These are phyloP conservation scores for Populus hybrid DNA, from an alignment of 441 rosid genomes.

Conservation along the genomic window DNA sequence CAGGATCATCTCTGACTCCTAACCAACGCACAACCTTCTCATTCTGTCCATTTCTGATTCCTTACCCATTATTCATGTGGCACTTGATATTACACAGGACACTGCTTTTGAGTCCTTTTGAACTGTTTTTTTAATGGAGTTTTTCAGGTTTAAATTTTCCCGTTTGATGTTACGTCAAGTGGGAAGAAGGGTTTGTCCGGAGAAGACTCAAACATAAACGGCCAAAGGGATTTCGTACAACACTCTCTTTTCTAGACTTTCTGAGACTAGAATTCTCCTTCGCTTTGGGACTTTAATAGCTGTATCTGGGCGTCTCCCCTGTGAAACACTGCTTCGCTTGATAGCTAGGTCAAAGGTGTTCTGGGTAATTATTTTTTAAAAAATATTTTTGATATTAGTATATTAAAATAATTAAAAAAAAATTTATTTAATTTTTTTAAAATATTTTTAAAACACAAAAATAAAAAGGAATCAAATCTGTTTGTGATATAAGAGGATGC, in stretches of 20 bases:
- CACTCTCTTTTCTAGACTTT: too few relatives aligned
- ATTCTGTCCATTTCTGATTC: neutral
- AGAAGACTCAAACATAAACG: too few relatives aligned
- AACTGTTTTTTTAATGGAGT: neutral
- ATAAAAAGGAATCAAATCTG: too few relatives aligned
- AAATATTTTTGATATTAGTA: too few relatives aligned
- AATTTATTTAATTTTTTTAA: too few relatives aligned
- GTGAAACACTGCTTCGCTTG: neutral
- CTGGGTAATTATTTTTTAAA: too few relatives aligned
- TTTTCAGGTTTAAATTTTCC: neutral
- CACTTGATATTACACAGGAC: neutral
- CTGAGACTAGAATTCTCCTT: too few relatives aligned
- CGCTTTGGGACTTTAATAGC: neutral
- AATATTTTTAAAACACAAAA: too few relatives aligned
- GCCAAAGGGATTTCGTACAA: too few relatives aligned
- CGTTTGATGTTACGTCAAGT: neutral
- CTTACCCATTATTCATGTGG: neutral
- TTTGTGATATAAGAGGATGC: neutral
- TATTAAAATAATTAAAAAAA: too few relatives aligned
- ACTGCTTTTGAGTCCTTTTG: neutral
- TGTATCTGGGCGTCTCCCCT: neutral
- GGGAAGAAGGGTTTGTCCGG: neutral
- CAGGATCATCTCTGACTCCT: constrained; percentile 8
- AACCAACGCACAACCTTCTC: neutral
- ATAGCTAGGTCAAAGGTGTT: neutral